A percentile compares a stretch with the other conserved stretches of the same genome.
Evolutionary conservation across 1,284 basidiomycete species (phyloP).

Genomic region (Anthracocystis walkeri): DNA sequence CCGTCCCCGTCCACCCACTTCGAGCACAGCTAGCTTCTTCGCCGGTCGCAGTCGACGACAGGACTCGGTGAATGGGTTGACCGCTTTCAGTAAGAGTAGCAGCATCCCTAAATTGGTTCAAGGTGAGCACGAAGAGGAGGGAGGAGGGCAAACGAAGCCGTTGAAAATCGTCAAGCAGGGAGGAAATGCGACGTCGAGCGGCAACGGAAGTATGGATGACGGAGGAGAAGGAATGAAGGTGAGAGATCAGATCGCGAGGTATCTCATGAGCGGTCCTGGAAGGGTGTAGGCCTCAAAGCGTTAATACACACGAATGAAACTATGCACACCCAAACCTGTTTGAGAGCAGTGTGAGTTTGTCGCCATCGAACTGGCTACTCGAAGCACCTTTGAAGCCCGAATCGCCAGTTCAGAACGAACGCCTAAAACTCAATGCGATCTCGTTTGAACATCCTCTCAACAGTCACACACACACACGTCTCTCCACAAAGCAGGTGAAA

Average conservation of each 20-base stretch:
- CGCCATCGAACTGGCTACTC: too few relatives aligned
- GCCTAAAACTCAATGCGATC: too few relatives aligned
- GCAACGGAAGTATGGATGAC: not conserved
- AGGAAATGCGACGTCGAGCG: not conserved
- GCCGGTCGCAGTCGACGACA: slow-evolving; percentile 20
- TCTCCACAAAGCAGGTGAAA: too few relatives aligned
- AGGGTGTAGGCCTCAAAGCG: not conserved
- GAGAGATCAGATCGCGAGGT: too few relatives aligned
- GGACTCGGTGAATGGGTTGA: slow-evolving; percentile 11
- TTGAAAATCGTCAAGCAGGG: slow-evolving; percentile 22
- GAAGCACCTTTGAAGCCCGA: too few relatives aligned
- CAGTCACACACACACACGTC: too few relatives aligned
- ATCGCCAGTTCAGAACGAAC: too few relatives aligned
- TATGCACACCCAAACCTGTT: too few relatives aligned
- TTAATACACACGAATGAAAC: too few relatives aligned
- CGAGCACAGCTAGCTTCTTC: slow-evolving; percentile 33
- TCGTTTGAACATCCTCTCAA: too few relatives aligned
- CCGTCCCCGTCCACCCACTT: slow-evolving; percentile 45
- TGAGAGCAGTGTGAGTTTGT: too few relatives aligned
- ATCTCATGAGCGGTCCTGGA: not conserved
- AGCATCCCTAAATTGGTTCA: not conserved
- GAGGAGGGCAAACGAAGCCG: slow-evolving; percentile 10
- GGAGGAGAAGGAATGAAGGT: not conserved
- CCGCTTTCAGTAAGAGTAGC: not conserved
- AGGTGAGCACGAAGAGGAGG: not conserved